Base-by-base conservation (phyloP, 306 rosid species). In the Corylus avellana region DNA sequence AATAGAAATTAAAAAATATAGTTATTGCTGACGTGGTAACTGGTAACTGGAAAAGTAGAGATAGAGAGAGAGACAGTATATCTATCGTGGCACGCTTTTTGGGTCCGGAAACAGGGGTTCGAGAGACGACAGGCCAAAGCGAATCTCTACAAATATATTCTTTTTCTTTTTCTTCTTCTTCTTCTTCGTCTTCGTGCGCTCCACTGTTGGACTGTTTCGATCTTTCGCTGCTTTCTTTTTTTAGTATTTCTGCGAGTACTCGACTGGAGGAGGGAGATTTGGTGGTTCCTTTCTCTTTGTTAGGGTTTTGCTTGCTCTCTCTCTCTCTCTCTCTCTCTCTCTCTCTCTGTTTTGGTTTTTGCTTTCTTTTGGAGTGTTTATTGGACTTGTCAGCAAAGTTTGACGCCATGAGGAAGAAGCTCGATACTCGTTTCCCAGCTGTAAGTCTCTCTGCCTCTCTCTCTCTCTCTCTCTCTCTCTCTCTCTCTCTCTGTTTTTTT, bases 341-440 rank as follows among this genome's bases (percentile, higher is more conserved):
- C 53, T 12, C 14, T 20, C 64, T 58, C 14, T 1, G 2, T 11
- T 22, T 4, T 18, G 27, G 7, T n/a, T 58, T 58, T 10, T 22
- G 29, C 25, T 22, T 22, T 75, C 71, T 58, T 20, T 58, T 58
- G 66, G 66, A 3, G 11, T 58, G 0, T 58, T 58, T 17, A 3
- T 22, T 22, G 66, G 66, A 9, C 25, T 59, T 5, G 32, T 25
- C 37, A 10, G 7, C 71, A 46, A 44, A 75, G 57, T 74, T 75
- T 54, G 48, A 69, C 78, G 72, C 22, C 77, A 91, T 91, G 96
- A 91, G 78, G 86, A 91, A 87, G 84, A 91, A 91, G 76, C 89
- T 91, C 0, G 96, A 89, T 75, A 91, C 96, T 69, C 96, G 93
- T 80, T 91, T 91, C 46, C 96, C 96, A 49, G 93, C 96, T 4